Percentiles rank a stretch among this genome's conserved stretches.
Evolutionary conservation across 2,329 filamentous ascomycete species (phyloP).

Genomic region (Pseudogymnoascus sp.): DNA sequence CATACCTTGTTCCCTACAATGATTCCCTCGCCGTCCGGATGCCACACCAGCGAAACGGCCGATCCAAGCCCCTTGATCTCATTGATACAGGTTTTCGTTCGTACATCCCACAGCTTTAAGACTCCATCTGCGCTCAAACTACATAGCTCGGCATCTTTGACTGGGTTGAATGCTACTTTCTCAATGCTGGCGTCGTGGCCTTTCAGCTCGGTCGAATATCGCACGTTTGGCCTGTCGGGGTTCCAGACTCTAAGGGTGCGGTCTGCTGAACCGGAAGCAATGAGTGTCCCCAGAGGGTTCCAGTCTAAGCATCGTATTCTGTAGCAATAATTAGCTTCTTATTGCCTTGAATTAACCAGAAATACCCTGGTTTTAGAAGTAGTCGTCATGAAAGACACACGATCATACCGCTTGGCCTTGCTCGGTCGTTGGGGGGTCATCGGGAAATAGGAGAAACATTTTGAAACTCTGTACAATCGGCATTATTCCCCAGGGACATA

Average conservation of each 20-base stretch:
- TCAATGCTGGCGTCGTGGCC: conserved; percentile 61
- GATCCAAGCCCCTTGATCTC: conserved; percentile 61
- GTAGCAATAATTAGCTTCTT: neutral
- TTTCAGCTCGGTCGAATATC: conserved; percentile 69
- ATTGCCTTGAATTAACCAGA: neutral
- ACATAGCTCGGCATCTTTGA: conserved; percentile 69
- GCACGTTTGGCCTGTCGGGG: conserved; percentile 66
- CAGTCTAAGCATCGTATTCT: conserved; percentile 78
- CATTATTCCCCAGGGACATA: neutral
- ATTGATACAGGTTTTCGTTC: conserved; percentile 63
- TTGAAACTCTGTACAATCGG: neutral
- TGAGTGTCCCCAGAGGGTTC: conserved; percentile 77
- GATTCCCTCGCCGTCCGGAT: conserved; percentile 61
- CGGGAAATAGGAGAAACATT: neutral
- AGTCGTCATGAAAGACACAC: neutral
- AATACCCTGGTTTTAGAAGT: neutral
- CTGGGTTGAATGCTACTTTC: conserved; percentile 71
- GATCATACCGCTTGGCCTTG: neutral
- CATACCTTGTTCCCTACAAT: conserved; percentile 67
- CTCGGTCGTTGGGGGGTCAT: neutral
- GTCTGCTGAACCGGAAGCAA: conserved; percentile 73
- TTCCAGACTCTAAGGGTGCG: conserved; percentile 74
- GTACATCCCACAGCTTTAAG: conserved; percentile 74
- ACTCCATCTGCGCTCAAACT: conserved; percentile 68
- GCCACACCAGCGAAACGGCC: conserved; percentile 68